Conservation (phyloP, 495 filamentous ascomycete genomes). For the Platismatia glauca region DNA sequence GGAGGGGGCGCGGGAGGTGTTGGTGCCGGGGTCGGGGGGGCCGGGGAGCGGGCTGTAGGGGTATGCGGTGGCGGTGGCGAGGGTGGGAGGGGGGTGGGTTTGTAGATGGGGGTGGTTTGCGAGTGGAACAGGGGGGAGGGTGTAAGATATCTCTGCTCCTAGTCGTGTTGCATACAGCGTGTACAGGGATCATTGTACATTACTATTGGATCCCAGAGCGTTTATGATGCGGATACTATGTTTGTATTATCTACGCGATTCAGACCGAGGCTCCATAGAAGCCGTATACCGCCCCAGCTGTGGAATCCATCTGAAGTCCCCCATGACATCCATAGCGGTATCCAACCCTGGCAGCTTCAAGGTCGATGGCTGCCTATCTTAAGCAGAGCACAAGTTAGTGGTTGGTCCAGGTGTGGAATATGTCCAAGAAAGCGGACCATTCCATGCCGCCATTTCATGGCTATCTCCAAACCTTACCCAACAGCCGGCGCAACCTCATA, state of each 20-base stretch:
- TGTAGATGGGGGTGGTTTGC: neutral
- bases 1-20: conserved; percentile 62
- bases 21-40: conserved; percentile 14
- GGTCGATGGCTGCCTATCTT: neutral
- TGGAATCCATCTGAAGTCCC: too few relatives aligned
- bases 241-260: neutral
- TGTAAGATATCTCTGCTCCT: conserved; percentile 19
- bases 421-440: neutral
- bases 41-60: conserved; percentile 7
- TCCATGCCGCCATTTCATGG: neutral
- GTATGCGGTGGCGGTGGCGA: neutral
- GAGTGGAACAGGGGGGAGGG: neutral
- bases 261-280: neutral
- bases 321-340: neutral
- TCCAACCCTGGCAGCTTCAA: neutral
- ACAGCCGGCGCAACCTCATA: neutral
- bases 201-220: neutral
- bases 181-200: neutral
- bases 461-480: neutral
- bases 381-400: neutral
- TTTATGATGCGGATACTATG: neutral
- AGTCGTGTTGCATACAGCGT: neutral
- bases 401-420: neutral
- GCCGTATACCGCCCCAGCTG: neutral
- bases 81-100: neutral